phyloP scores from a whole-genome alignment of 2,329 filamentous ascomycete species.

The Bipolaris gigantea region DNA sequence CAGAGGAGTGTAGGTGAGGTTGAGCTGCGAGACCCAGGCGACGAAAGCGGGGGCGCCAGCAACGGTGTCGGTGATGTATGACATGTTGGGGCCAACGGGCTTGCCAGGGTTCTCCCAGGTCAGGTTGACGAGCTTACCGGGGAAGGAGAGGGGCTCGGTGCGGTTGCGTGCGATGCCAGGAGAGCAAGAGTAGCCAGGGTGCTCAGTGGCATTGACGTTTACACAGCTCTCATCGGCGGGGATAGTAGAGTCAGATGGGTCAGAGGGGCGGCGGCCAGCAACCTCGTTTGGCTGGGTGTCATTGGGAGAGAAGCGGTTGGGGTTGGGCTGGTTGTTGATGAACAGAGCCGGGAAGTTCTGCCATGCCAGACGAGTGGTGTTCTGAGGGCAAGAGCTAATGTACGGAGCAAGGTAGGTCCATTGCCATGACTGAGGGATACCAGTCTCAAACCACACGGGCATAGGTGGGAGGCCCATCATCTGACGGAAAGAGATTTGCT shows the following conservation, averaged over 20 bases:
- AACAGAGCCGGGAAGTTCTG: slow-evolving; percentile 78
- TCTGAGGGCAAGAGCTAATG: slow-evolving; percentile 73
- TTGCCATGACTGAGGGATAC: slow-evolving; percentile 80
- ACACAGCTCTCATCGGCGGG: slow-evolving; percentile 57
- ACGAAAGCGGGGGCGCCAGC: slow-evolving; percentile 67
- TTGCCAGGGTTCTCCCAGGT: slow-evolving; percentile 72
- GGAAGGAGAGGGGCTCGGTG: slow-evolving; percentile 70
- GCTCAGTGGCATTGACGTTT: slow-evolving; percentile 56
- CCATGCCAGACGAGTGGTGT: slow-evolving; percentile 76
- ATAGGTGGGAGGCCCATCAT: slow-evolving; percentile 78
- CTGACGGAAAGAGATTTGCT: slow-evolving; percentile 84
- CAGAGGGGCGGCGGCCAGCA: slow-evolving; percentile 60
- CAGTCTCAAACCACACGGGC: slow-evolving; percentile 79
- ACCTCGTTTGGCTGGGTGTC: slow-evolving; percentile 66
- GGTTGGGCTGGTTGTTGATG: slow-evolving; percentile 76
- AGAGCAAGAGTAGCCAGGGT: slow-evolving; percentile 61
- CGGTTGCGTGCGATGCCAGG: slow-evolving; percentile 70
- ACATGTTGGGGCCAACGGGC: slow-evolving; percentile 77
- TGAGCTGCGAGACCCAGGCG: slow-evolving; percentile 75
- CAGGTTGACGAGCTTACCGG: slow-evolving; percentile 71
- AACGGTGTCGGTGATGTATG: slow-evolving; percentile 67
- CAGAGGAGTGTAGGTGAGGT: slow-evolving; percentile 55
- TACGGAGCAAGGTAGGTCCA: slow-evolving; percentile 83
- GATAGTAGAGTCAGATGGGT: slow-evolving; percentile 55
- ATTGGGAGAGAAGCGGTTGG: slow-evolving; percentile 66